These are phyloP conservation scores for Blastobotrys malaysiensis DNA, from an alignment of 1,139 yeast genomes.

Conservation along the genomic window DNA sequence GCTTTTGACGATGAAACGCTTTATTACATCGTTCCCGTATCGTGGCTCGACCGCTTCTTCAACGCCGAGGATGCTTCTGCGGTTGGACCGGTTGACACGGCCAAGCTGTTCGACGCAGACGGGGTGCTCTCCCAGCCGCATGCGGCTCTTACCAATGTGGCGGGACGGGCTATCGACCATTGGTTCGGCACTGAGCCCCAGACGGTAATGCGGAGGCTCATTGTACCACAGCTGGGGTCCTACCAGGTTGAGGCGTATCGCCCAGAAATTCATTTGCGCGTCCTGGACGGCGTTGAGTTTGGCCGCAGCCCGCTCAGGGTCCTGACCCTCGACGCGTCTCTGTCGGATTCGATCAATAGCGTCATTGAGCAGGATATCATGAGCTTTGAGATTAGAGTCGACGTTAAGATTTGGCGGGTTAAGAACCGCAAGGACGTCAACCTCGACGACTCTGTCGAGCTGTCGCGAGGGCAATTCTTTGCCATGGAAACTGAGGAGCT, in stretches of 20 bases:
- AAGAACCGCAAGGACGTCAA: not conserved
- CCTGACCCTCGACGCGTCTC: not conserved
- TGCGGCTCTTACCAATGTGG: not conserved
- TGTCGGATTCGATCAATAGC: constrained; percentile 2
- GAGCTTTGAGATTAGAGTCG: not conserved
- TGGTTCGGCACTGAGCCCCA: not conserved
- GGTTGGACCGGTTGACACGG: not conserved
- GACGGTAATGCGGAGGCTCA: not conserved
- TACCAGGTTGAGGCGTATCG: constrained; percentile 1
- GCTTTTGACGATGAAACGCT: not conserved
- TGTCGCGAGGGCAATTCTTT: constrained; percentile 1
- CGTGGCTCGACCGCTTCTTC: not conserved
- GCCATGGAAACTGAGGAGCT: not conserved
- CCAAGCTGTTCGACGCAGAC: not conserved
- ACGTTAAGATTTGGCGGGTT: constrained; percentile 7
- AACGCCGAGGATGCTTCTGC: not conserved
- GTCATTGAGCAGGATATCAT: constrained; percentile 2
- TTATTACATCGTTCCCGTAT: not conserved
- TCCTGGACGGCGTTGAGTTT: constrained; percentile 2
- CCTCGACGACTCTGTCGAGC: not conserved
- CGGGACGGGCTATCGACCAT: constrained; percentile 4
- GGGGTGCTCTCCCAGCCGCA: not conserved
- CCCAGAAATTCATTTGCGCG: constrained; percentile 3
- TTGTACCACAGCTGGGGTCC: not conserved
- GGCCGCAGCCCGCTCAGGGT: not conserved